Evolutionary conservation across 1,284 basidiomycete species (phyloP).

Genomic region (Sanghuangporus sanghuang): DNA sequence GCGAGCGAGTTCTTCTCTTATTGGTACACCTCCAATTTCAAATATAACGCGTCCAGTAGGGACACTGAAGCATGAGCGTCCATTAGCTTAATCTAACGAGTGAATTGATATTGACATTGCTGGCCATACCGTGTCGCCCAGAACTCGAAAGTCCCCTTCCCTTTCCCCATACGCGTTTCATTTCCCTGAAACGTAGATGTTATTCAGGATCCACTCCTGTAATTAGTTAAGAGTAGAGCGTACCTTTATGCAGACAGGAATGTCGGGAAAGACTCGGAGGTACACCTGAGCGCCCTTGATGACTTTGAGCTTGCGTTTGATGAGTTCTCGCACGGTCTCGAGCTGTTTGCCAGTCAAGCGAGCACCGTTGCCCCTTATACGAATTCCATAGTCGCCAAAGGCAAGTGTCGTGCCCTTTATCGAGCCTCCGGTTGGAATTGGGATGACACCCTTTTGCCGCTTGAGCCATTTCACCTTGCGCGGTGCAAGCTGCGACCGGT

Average conservation of each 20-base stretch:
- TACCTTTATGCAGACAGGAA: conserved; percentile 96
- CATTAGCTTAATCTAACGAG: background rate
- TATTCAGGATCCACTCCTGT: background rate
- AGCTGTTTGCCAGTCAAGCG: conserved; percentile 92
- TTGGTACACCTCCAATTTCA: conserved; percentile 88
- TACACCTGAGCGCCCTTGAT: conserved; percentile 89
- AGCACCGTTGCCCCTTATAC: conserved; percentile 79
- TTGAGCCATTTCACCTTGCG: conserved; percentile 78
- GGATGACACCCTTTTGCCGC: conserved; percentile 83
- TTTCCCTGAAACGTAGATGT: conserved; percentile 61
- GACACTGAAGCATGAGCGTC: conserved; percentile 48
- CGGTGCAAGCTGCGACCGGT: conserved; percentile 70
- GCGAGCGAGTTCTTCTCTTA: conserved; percentile 90
- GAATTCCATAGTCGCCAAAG: conserved; percentile 88
- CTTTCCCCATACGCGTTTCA: conserved; percentile 99
- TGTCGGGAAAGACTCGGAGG: conserved; percentile 91
- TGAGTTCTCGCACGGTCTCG: conserved; percentile 79
- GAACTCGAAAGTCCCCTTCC: conserved; percentile 95
- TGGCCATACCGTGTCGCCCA: conserved; percentile 83
- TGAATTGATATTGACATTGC: background rate
- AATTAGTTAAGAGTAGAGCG: conserved; percentile 18
- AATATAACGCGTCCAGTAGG: conserved; percentile 91
- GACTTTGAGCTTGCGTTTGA: conserved; percentile 88
- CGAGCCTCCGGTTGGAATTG: conserved; percentile 83
- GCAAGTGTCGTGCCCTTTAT: conserved; percentile 91